These are phyloP conservation scores for Coccomyxa sp. DNA, from an alignment of 139 green algal genomes.

Conservation along the genomic window DNA sequence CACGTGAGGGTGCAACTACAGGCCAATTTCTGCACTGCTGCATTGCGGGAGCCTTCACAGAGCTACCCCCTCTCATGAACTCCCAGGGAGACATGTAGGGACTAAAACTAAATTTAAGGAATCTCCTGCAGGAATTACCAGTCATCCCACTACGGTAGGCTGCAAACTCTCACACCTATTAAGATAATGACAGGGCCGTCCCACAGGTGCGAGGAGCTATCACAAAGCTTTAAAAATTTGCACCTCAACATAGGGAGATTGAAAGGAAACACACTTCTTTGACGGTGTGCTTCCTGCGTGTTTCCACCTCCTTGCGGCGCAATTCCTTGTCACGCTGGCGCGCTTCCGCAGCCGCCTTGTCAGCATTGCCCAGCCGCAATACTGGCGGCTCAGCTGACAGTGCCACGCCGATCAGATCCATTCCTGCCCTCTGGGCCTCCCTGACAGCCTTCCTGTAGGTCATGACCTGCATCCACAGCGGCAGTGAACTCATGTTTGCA, in stretches of 20 bases:
- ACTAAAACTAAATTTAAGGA: no score
- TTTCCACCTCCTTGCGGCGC: not conserved
- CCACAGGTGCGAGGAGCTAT: no score
- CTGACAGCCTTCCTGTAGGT: not conserved
- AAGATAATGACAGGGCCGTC: no score
- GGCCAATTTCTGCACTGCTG: not conserved
- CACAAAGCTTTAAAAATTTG: no score
- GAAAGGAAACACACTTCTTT: not conserved
- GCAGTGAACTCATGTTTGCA: not conserved
- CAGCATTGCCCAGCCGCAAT: constrained; percentile 1
- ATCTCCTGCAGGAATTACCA: no score
- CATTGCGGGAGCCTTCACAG: not conserved
- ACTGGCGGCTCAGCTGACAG: not conserved
- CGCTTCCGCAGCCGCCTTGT: not conserved
- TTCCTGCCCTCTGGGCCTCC: not conserved
- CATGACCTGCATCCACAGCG: not conserved
- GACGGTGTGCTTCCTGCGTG: not conserved
- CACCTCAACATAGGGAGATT: no score
- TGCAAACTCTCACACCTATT: no score
- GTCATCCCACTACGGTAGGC: no score
- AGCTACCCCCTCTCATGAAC: not conserved
- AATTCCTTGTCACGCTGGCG: not conserved
- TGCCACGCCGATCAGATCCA: not conserved
- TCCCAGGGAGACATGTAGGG: not conserved
- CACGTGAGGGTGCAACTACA: not conserved